These are phyloP conservation scores for Fraxinus nigra DNA, from an alignment of 305 asterid genomes.

Conservation along the genomic window DNA sequence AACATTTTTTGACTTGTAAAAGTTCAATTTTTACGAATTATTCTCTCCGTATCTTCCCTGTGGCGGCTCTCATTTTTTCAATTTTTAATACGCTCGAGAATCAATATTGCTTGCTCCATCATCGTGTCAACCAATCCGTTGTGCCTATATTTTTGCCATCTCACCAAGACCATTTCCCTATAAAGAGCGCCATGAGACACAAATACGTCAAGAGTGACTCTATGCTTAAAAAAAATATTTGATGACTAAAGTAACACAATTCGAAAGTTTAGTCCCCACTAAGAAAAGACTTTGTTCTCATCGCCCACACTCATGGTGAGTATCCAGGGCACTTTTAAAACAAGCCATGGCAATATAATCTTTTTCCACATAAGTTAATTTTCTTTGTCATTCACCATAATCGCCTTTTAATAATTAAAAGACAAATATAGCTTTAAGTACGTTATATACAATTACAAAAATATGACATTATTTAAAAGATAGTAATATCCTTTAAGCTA, in stretches of 20 bases:
- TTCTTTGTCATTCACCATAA: too few relatives aligned
- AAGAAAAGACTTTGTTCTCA: constrained; percentile 7
- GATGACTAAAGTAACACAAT: neutral
- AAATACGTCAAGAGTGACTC: neutral
- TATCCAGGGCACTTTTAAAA: too few relatives aligned
- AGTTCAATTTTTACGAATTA: neutral
- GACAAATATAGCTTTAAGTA: too few relatives aligned
- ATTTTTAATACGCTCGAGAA: constrained; percentile 11
- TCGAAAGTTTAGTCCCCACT: neutral
- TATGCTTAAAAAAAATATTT: neutral
- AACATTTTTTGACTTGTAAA: neutral
- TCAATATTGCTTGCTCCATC: constrained; percentile 29
- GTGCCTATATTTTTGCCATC: neutral
- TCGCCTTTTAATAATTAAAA: too few relatives aligned
- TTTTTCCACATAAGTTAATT: too few relatives aligned
- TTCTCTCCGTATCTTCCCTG: neutral
- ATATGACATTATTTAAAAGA: too few relatives aligned
- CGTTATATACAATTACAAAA: too few relatives aligned
- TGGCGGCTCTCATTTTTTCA: constrained; percentile 18
- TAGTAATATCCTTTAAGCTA: too few relatives aligned
- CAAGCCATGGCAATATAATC: too few relatives aligned
- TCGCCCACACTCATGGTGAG: constrained; percentile 13
- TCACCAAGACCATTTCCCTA: neutral
- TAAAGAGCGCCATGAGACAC: neutral
- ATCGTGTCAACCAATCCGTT: too few relatives aligned